phyloP scores from a whole-genome alignment of 257 asterid genomes.

The Salvia miltiorrhiza region DNA sequence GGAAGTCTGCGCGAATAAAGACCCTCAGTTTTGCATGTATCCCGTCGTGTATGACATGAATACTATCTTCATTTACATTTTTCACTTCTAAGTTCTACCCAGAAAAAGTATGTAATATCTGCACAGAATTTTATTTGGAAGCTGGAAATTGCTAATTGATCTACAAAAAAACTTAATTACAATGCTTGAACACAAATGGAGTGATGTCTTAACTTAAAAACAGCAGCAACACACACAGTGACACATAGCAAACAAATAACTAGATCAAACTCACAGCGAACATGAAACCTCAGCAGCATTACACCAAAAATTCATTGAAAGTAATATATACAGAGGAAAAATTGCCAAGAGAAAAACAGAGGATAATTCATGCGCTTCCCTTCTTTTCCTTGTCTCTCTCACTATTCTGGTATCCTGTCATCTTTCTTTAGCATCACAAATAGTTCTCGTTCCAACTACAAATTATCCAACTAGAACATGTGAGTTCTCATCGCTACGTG shows the following conservation, averaged over 20 bases:
- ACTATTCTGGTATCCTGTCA: conserved; percentile 37
- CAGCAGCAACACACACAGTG: neutral
- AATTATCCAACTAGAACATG: neutral
- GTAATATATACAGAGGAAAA: conserved; percentile 7
- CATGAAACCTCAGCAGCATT: neutral
- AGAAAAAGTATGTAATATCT: neutral
- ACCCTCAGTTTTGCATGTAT: neutral
- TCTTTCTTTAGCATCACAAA: conserved; percentile 46
- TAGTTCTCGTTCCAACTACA: conserved; percentile 75
- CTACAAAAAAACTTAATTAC: conserved; percentile 17
- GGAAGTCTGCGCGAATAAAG: neutral
- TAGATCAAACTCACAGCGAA: neutral
- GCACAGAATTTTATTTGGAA: neutral
- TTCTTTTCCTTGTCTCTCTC: neutral
- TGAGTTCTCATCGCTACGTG: neutral
- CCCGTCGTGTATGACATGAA: neutral
- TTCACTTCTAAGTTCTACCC: neutral
- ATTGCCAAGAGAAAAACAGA: neutral
- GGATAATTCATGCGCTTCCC: neutral
- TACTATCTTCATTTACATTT: neutral
- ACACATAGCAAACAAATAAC: neutral
- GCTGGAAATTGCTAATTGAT: neutral
- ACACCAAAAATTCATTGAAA: neutral
- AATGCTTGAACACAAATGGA: neutral
- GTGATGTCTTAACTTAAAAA: neutral